These are phyloP conservation scores for Dothidotthia symphoricarpi DNA, from an alignment of 2,329 filamentous ascomycete species.

Conservation along the genomic window DNA sequence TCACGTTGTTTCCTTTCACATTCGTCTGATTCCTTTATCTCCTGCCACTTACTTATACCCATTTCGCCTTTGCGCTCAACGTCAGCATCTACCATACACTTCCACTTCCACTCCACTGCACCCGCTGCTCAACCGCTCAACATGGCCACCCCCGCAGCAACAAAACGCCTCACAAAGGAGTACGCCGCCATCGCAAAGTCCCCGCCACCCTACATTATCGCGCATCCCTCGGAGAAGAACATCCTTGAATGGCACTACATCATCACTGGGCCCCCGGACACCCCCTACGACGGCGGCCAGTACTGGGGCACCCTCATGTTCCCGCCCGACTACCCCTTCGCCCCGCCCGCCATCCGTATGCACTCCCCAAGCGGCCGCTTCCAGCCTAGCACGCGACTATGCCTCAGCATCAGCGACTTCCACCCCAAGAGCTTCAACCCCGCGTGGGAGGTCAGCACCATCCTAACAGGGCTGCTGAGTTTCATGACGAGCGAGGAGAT, in stretches of 20 bases:
- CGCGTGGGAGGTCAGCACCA: conserved; percentile 96
- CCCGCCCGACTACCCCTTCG: conserved; percentile 94
- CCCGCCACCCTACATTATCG: conserved; percentile 83
- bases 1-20: not conserved
- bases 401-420: conserved; percentile 95
- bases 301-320: conserved; percentile 98
- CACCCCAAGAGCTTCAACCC: conserved; percentile 98
- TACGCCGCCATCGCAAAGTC: conserved; percentile 67
- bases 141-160: conserved; percentile 44
- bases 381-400: conserved; percentile 86
- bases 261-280: conserved; percentile 89
- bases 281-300: conserved; percentile 90
- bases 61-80: not conserved
- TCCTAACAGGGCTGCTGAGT: conserved; percentile 86
- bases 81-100: not conserved
- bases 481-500: conserved; percentile 99
- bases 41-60: not conserved
- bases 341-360: conserved; percentile 96
- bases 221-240: conserved; percentile 85
- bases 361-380: conserved; percentile 96
- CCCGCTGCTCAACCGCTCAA: conserved; percentile 6
- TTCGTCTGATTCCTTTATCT: not conserved
- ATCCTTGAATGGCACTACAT: conserved; percentile 97
- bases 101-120: conserved; percentile 4
- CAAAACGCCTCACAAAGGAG: conserved; percentile 58